These are phyloP conservation scores for Takashimella tepidaria DNA, from an alignment of 1,284 basidiomycete genomes.

Conservation along the genomic window DNA sequence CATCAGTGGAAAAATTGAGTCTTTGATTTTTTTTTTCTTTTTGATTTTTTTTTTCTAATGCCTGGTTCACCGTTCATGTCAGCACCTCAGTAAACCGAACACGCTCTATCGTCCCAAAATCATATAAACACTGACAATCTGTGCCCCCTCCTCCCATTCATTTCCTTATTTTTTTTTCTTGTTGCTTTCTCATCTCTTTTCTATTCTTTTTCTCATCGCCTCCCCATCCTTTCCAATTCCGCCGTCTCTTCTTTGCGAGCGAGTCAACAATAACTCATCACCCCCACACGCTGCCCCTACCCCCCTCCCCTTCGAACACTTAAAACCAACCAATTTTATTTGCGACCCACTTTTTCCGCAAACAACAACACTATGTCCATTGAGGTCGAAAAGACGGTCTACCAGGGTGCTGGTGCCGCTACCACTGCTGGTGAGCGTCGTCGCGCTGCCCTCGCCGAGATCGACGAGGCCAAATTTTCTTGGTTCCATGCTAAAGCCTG, in stretches of 20 bases:
- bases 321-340: not conserved
- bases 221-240: not conserved
- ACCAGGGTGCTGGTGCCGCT: constrained; percentile 5
- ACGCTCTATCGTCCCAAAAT: not conserved
- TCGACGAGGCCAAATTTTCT: constrained; percentile 70
- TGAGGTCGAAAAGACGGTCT: constrained; percentile 9
- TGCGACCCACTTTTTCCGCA: not conserved
- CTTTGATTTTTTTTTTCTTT: not conserved
- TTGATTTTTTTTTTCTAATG: not conserved
- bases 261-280: not conserved
- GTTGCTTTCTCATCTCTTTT: not conserved
- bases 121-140: not conserved
- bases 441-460: constrained; percentile 65
- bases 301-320: not conserved
- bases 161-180: not conserved
- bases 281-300: not conserved
- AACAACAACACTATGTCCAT: not conserved
- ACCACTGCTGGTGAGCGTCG: constrained; percentile 50
- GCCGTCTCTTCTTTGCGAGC: too few species aligned
- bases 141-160: not conserved
- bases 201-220: not conserved
- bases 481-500: constrained; percentile 50
- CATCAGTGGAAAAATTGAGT: too few species aligned
- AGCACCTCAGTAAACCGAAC: not conserved
- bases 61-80: too few species aligned